Base-by-base conservation (phyloP, 106 monocot genomes). In the Dendrobium chrysotoxum region DNA sequence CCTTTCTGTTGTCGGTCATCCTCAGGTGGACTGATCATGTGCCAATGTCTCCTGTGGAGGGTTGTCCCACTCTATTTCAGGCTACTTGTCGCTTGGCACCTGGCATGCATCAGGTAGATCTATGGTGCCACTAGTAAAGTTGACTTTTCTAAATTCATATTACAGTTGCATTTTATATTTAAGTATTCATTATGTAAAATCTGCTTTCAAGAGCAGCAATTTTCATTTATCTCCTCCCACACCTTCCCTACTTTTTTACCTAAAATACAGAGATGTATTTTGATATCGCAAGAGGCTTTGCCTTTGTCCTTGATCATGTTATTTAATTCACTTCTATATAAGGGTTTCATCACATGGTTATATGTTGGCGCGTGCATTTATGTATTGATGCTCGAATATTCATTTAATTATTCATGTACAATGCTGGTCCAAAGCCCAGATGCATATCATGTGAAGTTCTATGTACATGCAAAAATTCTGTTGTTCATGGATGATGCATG, bases 41-140 rank as follows among this genome's bases (percentile, higher is more conserved):
- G 76, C 89, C 81, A 17, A 98, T 98, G 97, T 86, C 92, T 46
- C 94, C 94, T 38, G 81, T 98, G 18, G 97, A 95, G 81, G 92
- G 88, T 68, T 91, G 92, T 25, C 92, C 97, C 65, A 83, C 89
- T 76, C 89, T 91, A 5, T 98, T 95, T 81, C 94, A 98, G 79
- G 92, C 84, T 67, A 79, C 95, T 75, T 89, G 85, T 83, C 91
- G 80, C 53, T 81, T 98, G 78, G 58, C 85, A 15, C 97, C 94
- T 53, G 97, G 97, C 13, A 71, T 86, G 74, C 89, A 98, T 88
- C 88, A 94, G 90, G 97, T 95, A 50, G 74, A 40, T 53, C 9
- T 44, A 28, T 81, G 54, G 53, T 46, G 28, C 16, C 38, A 15
- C 18, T 75, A 75, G 17, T 38, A 38, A 71, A 71, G 71, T 65